Evolutionary conservation across 2,329 filamentous ascomycete genomes (phyloP).

Genomic region (Phyllosticta ampelicida): DNA sequence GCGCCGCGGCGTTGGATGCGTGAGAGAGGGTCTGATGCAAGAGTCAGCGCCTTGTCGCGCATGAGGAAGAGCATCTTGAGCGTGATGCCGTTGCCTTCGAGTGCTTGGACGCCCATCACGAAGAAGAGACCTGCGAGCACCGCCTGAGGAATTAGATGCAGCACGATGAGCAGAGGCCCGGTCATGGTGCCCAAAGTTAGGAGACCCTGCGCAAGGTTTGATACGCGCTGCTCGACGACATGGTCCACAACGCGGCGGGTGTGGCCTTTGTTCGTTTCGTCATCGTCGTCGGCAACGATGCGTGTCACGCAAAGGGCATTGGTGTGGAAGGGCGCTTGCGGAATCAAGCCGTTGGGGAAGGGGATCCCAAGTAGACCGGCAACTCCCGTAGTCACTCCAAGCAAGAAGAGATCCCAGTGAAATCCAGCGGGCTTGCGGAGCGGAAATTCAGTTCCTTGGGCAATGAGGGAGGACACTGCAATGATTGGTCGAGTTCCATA

Average conservation of each 20-base stretch:
- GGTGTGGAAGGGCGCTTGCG: slow-evolving; percentile 50
- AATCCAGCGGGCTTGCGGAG: slow-evolving; percentile 49
- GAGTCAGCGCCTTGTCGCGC: slow-evolving; percentile 37
- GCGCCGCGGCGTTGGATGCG: slow-evolving; percentile 33
- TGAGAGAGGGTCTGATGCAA: slow-evolving; percentile 37
- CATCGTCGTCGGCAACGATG: slow-evolving; percentile 26
- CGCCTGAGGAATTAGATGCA: slow-evolving; percentile 44
- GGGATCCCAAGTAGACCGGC: slow-evolving; percentile 46
- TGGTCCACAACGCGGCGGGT: slow-evolving; percentile 33
- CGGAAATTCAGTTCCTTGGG: slow-evolving; percentile 46
- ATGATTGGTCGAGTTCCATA: background rate
- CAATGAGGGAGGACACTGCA: slow-evolving; percentile 41
- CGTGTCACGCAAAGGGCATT: slow-evolving; percentile 38
- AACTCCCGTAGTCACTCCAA: slow-evolving; percentile 46
- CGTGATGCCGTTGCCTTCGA: slow-evolving; percentile 44
- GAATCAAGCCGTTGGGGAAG: slow-evolving; percentile 48
- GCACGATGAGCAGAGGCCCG: slow-evolving; percentile 41
- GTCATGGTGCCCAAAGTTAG: slow-evolving; percentile 47
- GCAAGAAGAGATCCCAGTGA: slow-evolving; percentile 50
- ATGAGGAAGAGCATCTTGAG: slow-evolving; percentile 40
- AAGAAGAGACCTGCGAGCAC: slow-evolving; percentile 49
- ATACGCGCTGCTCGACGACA: slow-evolving; percentile 47
- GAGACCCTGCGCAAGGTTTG: slow-evolving; percentile 45
- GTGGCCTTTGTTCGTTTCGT: slow-evolving; percentile 33
- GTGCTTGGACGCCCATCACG: slow-evolving; percentile 43